Base-by-base conservation (phyloP, 108 stramenopile species). In the Fistulifera solaris region DNA sequence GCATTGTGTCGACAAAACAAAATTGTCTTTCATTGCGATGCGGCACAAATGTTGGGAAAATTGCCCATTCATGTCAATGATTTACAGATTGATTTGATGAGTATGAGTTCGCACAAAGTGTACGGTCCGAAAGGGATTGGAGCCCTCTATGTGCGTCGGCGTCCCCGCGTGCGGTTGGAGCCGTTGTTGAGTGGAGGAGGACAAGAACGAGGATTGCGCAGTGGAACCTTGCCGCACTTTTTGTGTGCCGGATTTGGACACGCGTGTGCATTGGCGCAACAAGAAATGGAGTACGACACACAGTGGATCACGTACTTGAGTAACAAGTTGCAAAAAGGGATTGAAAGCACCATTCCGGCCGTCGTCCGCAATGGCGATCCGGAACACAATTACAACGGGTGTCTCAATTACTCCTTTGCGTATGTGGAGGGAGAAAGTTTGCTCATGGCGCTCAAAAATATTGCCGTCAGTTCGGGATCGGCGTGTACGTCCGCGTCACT, bases 101-200 rank as follows among this genome's bases (percentile, higher is more conserved):
- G 85, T 44, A 84, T 99, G 62, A 93, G 90, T 17, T 87, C 91
- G 27, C 98, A 99, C 73, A 99, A 99, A 72, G 61, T 99, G 3
- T 99, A 98, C 71, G 99, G 99, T 21, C 97, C 99, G 38, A 99
- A 98, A 75, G 99, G 99, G 5, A 72, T 99, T 24, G 99, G 99
- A 16, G 99, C 94, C 7, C 61, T 99, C 14, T 98, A 97, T 73
- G 83, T 98, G 24, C 73, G 98, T 16, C 86, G 96, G 27, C 73
- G 91, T 46, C 97, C 99, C 2, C 89, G 99, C 16, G 94, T 98
- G 12, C 89, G 97, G 31, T 72, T 99, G n/a, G 96, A 96, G 69
- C 96, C 96, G 3, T 60, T 98, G 48, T 84, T 99, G 22, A 83
- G 75, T 14, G 99, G 99, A 27, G 99, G 99, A 19, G 99, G 99